Base-by-base conservation (phyloP, 176 grass and related monocot genomes). In the Puya raimondii region DNA sequence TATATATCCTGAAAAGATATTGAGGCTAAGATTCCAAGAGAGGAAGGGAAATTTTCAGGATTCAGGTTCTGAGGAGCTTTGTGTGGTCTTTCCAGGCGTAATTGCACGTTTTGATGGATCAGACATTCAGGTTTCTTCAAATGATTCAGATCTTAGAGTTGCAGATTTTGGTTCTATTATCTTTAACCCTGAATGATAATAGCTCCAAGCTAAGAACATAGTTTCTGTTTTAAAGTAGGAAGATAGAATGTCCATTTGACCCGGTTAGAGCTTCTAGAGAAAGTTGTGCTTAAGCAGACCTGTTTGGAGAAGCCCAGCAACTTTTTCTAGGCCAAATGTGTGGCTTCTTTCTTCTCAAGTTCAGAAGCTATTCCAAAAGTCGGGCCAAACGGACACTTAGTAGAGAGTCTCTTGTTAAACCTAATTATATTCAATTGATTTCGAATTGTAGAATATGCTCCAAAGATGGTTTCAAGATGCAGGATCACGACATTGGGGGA, bases 71-170 rank as follows among this genome's bases (percentile, higher is more conserved):
- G 74, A 83, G 23, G 79, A 96, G 73, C 77, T 92, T 53, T 92
- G 80, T 51, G 75, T 81, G 29, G 79, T 96, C 58, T 87, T 92
- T 66, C 74, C 86, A 48, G 79, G 84, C 42, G 63, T 90, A 48
- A 85, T 96, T 63, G 88, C 81, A 48, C 81, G 86, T 15, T 85
- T 91, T 27, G 88, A 92, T 85, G 86, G 81, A 22, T 78, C 89
- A 52, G 84, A 89, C 50, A 83, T 91, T 72, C 83, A 88, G 88
- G 92, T 96, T 70, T 76, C 0, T 67, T 16, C 85, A 63, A 22
- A 63, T 49, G 52, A 27, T 65, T 51, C 0, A 14, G 16, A 66
- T 78, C 25, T 22, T 53, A 12, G 11, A 6, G 11, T 14, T 66
- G 33, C 48, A 33, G 23, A 59, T 20, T 59, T n/a, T 4, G 13